A percentile compares a stretch with the other conserved stretches of the same genome.
Evolutionary conservation across 2,329 filamentous ascomycete genomes (phyloP).

Genomic region (Coniochaeta prunicola): DNA sequence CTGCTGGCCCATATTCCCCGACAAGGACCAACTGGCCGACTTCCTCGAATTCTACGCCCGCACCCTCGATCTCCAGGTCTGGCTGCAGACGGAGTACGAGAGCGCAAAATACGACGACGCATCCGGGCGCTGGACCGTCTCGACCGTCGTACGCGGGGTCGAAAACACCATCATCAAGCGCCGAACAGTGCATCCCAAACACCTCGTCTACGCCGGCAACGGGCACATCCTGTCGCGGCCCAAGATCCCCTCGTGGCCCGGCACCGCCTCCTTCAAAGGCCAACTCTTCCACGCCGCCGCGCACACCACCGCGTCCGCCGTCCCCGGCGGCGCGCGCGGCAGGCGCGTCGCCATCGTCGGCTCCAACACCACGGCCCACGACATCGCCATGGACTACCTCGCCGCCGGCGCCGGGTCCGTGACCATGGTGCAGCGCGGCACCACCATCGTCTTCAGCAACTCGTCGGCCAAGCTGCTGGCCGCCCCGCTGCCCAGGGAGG

Average conservation of each 20-base stretch:
- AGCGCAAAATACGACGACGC: conserved; percentile 37
- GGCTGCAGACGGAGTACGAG: conserved; percentile 40
- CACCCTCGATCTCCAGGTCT: conserved; percentile 53
- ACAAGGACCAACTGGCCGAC: conserved; percentile 55
- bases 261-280: conserved; percentile 46
- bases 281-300: conserved; percentile 29
- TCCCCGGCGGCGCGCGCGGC: conserved; percentile 51
- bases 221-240: conserved; percentile 26
- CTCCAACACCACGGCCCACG: conserved; percentile 58
- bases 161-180: conserved; percentile 25
- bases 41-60: conserved; percentile 54
- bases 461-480: not conserved
- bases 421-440: conserved; percentile 59
- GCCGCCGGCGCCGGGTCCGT: conserved; percentile 53
- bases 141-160: conserved; percentile 19
- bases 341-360: conserved; percentile 58
- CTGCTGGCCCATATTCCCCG: conserved; percentile 56
- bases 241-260: conserved; percentile 14
- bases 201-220: conserved; percentile 43
- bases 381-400: conserved; percentile 57
- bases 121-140: conserved; percentile 41
- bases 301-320: not conserved
- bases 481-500: not conserved
- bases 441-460: conserved; percentile 9
- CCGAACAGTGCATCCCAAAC: conserved; percentile 30